Evolutionary conservation across 176 grass and related monocot genomes (phyloP), one percentile per base, ranked within the genome.

Genomic region (Lolium perenne): DNA sequence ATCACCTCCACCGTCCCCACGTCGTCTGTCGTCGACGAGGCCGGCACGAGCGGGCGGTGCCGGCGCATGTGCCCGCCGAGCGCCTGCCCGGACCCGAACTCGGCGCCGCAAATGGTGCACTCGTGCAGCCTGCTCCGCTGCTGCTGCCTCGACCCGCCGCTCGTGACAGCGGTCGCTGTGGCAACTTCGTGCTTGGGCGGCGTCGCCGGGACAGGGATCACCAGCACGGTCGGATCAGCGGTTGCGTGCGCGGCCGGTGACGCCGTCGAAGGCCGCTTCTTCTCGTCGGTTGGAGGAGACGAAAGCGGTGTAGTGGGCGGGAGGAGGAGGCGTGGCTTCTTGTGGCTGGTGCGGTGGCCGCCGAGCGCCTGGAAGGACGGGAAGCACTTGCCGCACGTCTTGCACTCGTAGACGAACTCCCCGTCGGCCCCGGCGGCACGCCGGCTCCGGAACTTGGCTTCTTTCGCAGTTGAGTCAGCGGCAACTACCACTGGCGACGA

Each of bases 271-370:
- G 15, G 11, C 59, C n/a, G 47, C 46, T 78, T 79, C 55, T 45
- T 77, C n/a, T 51, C 54, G 21, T 86, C 88, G 20, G 21, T 86
- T 86, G 20, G 76, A 56, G 38, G 56, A 1, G 47, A 2, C 49
- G 4, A 3, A 9, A 9, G 50, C 85, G 4, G 22, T n/a, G 69
- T 4, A 0, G 35, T 43, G 1, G 59, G 14, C 38, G 74, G 26
- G 18, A 41, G 55, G 23, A 53, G 55, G 0, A 88, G 81, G 50
- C 85, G 91, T 0, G 91, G 90, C 79, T 98, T 98, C 90, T 91
- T 95, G 91, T 98, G 95, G 80, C 95, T 98, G 66, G 95, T 91
- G 38, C 96, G 96, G 94, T 98, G 93, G 10, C 96, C 96, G 13
- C 96, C 93, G 22, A 98, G 96, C 12, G 96, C 93, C 70, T 98